Base-by-base conservation (phyloP, 2,329 filamentous ascomycete genomes). In the Paecilomyces sp. region DNA sequence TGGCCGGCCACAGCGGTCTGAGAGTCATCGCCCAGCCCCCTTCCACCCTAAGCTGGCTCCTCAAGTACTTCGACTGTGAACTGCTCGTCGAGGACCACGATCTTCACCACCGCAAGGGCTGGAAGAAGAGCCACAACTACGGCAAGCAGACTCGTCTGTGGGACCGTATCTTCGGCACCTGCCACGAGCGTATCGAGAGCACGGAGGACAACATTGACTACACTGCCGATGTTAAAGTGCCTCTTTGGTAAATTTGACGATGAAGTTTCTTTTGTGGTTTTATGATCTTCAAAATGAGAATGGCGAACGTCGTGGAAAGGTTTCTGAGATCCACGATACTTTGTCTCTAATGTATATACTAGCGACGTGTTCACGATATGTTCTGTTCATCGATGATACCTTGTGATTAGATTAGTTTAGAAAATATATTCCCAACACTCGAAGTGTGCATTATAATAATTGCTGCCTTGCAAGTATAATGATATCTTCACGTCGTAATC, bases 21-120 rank as follows among this genome's bases (percentile, higher is more conserved):
- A 68, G 76, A 0, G 59, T 79, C n/a, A 69, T 71, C 57, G 66
- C 67, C 2, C 68, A 63, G 0, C 67, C 73, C 0, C 73, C 76
- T 0, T 68, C 67, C 5, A 66, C 71, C 0, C 58, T 74, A 15
- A 69, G 63, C n/a, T 71, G 67, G 65, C 57, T 77, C n/a, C 64
- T 77, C 7, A 62, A 65, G 47, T 31, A 62, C 3, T 63, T 75
- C 18, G 62, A 67, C n/a, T 65, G 64, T 18, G 75, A 78, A 52
- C 63, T 76, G 1, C 63, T 73, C 2, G 71, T 76, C 55, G 76
- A 78, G 62, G 76, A 78, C 54, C 71, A 73, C 53, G 71, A 73
- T 57, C 62, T 73, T 31, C 71, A 73, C 57, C 71, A 73, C 57
- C 66, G 71, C 2, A 67, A 67, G 50, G 71, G 71, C 6, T 73